Base-by-base conservation (phyloP, 1,284 basidiomycete genomes). In the Cutaneotrichosporon sp. region DNA sequence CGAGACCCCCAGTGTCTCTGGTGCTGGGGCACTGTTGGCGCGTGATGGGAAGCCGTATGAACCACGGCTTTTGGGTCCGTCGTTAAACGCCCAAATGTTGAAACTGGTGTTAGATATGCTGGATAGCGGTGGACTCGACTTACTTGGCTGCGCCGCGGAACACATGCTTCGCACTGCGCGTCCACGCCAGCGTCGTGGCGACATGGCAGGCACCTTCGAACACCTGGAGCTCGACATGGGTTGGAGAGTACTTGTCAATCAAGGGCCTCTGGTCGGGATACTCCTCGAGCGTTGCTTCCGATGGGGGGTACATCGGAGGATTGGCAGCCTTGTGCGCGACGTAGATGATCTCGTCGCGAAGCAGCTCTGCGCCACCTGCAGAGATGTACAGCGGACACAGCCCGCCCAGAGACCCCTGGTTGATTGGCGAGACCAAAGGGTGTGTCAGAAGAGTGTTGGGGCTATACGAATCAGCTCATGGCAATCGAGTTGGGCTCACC, bases 331-430 rank as follows among this genome's bases (percentile, higher is more conserved):
- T 77, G 61, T 79, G 76, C 2, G 79, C 78, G 5, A 78, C 53
- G 53, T 72, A 79, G 46, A 74, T 70, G 48, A 79, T 75, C 62
- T 71, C 68, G 50, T 71, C 68, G 6, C 68, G 64, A 0, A 79
- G 66, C 9, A 79, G 71, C 58, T 79, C 78, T 12, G 64, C 69
- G 26, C 76, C 71, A 7, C 78, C 78, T 0, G 74, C 77, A 11
- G 72, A 59, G 29, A 80, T 76, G 50, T 76, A 71, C 20, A 80
- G 63, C 0, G 79, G 78, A 26, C 78, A 78, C 10, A 80, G 66
- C 0, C 79, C 79, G 11, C 79, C 79, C 4, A 80, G 64, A 2
- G 75, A 77, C 6, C 78, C 79, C 17, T 71, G 67, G 55, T 79
- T 77, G 44, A 79, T 70, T 5, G 76, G 75, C 3, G 77, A 78